A percentile compares a stretch with the other conserved stretches of the same genome.
Evolutionary conservation across 495 filamentous ascomycete species (phyloP).

Genomic region (Penicillium cataractarum): DNA sequence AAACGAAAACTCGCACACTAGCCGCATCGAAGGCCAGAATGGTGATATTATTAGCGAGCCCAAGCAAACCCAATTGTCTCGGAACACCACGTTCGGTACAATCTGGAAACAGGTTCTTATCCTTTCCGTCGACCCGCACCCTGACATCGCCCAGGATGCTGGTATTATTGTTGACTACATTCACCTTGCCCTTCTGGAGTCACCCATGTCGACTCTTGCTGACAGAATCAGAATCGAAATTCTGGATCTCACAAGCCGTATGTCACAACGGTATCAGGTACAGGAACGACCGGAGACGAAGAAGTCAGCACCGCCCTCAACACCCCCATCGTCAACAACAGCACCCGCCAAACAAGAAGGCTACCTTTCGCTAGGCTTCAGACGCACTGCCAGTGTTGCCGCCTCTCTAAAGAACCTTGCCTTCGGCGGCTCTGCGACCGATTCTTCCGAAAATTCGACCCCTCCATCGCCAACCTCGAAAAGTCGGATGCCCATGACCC

Average conservation of each 20-base stretch:
- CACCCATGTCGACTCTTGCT: conserved; percentile 69
- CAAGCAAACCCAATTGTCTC: conserved; percentile 59
- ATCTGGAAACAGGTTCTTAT: conserved; percentile 93
- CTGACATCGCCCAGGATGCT: conserved; percentile 86
- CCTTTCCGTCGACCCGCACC: conserved; percentile 90
- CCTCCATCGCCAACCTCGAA: conserved; percentile 40
- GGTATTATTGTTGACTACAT: conserved; percentile 81
- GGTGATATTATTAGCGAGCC: conserved; percentile 13
- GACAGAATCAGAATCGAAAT: conserved; percentile 79
- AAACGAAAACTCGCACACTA: conserved; percentile 27
- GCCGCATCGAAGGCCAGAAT: conserved; percentile 20
- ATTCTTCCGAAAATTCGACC: conserved; percentile 31
- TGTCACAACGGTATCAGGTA: conserved; percentile 51
- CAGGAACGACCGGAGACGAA: conserved; percentile 44
- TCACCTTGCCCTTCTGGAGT: conserved; percentile 74
- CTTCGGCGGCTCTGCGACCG: conserved; percentile 53
- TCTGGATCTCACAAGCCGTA: conserved; percentile 56
- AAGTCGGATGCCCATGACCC: conserved; percentile 51
- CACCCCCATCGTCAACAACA: conserved; percentile 47
- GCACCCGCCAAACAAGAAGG: conserved; percentile 60
- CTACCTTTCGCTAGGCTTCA: conserved; percentile 65
- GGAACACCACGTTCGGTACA: conserved; percentile 85
- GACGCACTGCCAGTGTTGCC: conserved; percentile 72
- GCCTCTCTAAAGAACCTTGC: conserved; percentile 70
- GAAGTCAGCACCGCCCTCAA: conserved; percentile 49